phyloP scores from a whole-genome alignment of 2,329 filamentous ascomycete species.

The Penicillium sp. region DNA sequence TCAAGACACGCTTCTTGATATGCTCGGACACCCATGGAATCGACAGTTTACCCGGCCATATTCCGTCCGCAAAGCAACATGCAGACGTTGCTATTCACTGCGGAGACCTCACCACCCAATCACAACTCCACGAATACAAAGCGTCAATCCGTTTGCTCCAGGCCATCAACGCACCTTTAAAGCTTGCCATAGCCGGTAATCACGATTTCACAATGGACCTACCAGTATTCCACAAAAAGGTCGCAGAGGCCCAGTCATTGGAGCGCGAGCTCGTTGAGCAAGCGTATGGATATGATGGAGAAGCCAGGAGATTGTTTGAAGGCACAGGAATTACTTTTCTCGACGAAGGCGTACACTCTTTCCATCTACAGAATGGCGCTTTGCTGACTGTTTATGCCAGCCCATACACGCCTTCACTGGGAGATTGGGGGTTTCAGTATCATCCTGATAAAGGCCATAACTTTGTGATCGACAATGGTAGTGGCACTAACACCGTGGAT shows the following conservation, averaged over 20 bases:
- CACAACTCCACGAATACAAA: constrained; percentile 36
- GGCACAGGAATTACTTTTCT: constrained; percentile 47
- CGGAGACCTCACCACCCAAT: constrained; percentile 48
- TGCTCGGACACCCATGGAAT: constrained; percentile 48
- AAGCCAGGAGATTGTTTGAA: constrained; percentile 42
- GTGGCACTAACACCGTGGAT: constrained; percentile 33
- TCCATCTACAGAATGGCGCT: constrained; percentile 51
- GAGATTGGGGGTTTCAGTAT: constrained; percentile 53
- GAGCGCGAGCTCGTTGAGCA: constrained; percentile 29
- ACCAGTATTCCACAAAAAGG: constrained; percentile 35
- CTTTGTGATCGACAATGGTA: constrained; percentile 28
- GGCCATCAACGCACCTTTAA: constrained; percentile 48
- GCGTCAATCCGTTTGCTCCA: constrained; percentile 45
- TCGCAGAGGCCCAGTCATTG: constrained; percentile 28
- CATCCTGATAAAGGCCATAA: constrained; percentile 35
- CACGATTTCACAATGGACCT: constrained; percentile 50
- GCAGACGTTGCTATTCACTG: constrained; percentile 53
- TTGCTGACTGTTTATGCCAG: constrained; percentile 52
- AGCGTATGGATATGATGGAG: constrained; percentile 42
- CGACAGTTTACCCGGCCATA: constrained; percentile 15
- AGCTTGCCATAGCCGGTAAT: constrained; percentile 55
- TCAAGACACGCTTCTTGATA: constrained; percentile 45
- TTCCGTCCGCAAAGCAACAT: constrained; percentile 26
- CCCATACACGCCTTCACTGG: constrained; percentile 49
- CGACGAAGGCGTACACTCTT: constrained; percentile 50